These are phyloP conservation scores for Ustilago esculenta DNA, from an alignment of 1,284 basidiomycete species.

Conservation along the genomic window DNA sequence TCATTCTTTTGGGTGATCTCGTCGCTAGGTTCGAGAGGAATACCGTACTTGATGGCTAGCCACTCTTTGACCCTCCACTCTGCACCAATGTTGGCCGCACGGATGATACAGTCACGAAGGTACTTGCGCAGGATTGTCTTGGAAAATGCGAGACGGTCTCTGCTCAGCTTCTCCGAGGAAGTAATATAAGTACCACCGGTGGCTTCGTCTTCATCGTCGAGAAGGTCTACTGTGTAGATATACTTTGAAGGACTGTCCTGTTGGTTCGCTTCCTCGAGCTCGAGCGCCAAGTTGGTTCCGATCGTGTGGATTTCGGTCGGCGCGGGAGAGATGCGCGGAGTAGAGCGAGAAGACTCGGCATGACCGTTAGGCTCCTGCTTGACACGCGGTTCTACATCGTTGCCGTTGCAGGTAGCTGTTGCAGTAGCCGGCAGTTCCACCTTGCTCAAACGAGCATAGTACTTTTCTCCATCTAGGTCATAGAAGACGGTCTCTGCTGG, in stretches of 20 bases:
- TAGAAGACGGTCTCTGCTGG: constrained; percentile 74
- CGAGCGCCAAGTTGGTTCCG: constrained; percentile 80
- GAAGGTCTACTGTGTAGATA: constrained; percentile 85
- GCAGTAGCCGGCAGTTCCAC: constrained; percentile 74
- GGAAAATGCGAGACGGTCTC: constrained; percentile 92
- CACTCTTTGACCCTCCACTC: constrained; percentile 91
- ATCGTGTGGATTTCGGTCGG: constrained; percentile 72
- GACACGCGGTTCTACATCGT: constrained; percentile 12
- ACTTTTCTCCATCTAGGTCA: constrained; percentile 70
- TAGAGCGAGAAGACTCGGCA: constrained; percentile 17
- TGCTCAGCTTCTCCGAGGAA: constrained; percentile 77
- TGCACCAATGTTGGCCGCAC: constrained; percentile 87
- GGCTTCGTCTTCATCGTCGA: constrained; percentile 69
- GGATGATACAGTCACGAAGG: constrained; percentile 89
- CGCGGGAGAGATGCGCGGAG: constrained; percentile 8
- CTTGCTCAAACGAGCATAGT: constrained; percentile 78
- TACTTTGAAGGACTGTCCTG: constrained; percentile 84
- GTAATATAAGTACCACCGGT: constrained; percentile 81
- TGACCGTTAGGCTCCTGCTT: constrained; percentile 34
- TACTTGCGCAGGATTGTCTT: constrained; percentile 96
- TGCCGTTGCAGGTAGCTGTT: background rate
- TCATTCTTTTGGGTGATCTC: constrained; percentile 82
- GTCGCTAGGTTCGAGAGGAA: constrained; percentile 84
- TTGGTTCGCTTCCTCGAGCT: constrained; percentile 76
- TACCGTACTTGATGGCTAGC: constrained; percentile 83